A percentile compares a stretch with the other conserved stretches of the same genome.
Evolutionary conservation across 768 basidiomycete genomes (phyloP).

Genomic region (Lanmaoa rubissima): DNA sequence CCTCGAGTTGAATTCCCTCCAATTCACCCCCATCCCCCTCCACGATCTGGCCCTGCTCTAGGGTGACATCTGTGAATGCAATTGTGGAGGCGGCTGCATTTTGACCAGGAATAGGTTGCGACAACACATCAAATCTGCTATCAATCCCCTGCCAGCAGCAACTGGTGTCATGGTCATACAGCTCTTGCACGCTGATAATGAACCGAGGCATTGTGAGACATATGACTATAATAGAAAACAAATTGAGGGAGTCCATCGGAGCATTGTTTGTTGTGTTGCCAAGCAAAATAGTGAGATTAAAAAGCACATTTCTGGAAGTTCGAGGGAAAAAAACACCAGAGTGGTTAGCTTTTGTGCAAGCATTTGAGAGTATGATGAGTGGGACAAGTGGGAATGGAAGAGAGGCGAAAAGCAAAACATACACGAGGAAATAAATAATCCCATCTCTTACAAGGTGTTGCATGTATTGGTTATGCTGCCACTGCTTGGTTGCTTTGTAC

Average conservation of each 20-base stretch:
- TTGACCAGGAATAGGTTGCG: background rate
- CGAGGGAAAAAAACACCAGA: too few species aligned
- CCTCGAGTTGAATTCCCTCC: background rate
- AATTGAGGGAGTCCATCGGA: background rate
- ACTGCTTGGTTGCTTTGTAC: too few species aligned
- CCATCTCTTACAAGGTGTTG: too few species aligned
- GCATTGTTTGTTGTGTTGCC: background rate
- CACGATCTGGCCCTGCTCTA: background rate
- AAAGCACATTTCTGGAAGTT: background rate
- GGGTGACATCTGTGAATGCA: background rate
- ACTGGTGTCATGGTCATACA: background rate
- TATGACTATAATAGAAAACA: background rate
- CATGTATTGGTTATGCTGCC: too few species aligned
- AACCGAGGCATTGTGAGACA: constrained; percentile 1
- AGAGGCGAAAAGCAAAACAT: too few species aligned
- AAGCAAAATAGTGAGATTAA: too few species aligned
- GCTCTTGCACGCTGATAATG: constrained; percentile 1
- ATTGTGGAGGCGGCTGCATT: background rate
- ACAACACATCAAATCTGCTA: background rate
- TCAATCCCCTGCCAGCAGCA: background rate
- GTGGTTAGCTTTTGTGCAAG: too few species aligned
- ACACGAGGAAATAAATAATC: too few species aligned
- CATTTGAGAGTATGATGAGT: background rate
- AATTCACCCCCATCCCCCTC: background rate
- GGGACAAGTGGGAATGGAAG: background rate